Conservation (phyloP, 164 flowering plant genomes). For the Magnolia kwangsiensis region DNA sequence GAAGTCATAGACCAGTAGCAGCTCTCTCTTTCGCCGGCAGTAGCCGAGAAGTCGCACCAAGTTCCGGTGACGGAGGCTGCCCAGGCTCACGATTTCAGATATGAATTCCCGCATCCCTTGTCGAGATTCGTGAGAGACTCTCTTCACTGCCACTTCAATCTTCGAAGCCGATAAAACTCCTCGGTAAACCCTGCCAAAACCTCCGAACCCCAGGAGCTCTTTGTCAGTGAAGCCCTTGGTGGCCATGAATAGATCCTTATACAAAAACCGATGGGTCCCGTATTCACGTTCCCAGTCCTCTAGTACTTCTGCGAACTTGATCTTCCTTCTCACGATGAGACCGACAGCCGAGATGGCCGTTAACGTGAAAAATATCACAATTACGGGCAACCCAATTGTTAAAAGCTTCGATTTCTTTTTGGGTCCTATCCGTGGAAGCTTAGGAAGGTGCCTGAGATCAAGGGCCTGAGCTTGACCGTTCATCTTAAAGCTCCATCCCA, state of each 20-base stretch:
- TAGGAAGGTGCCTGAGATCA: slow-evolving; percentile 8
- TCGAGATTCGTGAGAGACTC: neutral
- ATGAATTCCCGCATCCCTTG: neutral
- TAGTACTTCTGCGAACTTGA: slow-evolving; percentile 28
- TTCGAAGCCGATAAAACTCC: neutral
- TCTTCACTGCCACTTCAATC: neutral
- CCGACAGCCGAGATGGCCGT: neutral
- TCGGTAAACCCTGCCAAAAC: slow-evolving; percentile 27
- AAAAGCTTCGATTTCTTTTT: slow-evolving; percentile 10
- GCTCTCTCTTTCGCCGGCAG: neutral
- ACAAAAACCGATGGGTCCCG: slow-evolving; percentile 21
- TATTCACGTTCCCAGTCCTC: slow-evolving; percentile 52
- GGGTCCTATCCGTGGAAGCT: slow-evolving; percentile 2
- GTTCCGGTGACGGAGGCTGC: slow-evolving; percentile 47
- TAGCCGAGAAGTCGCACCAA: slow-evolving; percentile 45
- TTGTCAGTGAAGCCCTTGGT: slow-evolving; percentile 42
- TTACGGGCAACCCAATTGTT: slow-evolving; percentile 9
- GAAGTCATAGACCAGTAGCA: slow-evolving; percentile 27
- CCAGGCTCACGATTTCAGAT: slow-evolving; percentile 30
- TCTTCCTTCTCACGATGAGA: neutral
- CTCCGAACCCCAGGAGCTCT: slow-evolving; percentile 41
- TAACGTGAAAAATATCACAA: neutral
- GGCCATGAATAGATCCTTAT: slow-evolving; percentile 38
- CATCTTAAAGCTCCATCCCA: slow-evolving; percentile 21
- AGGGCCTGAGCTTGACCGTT: slow-evolving; percentile 13